Base-by-base conservation (phyloP, 257 asterid species). In the Solanum pennellii region DNA sequence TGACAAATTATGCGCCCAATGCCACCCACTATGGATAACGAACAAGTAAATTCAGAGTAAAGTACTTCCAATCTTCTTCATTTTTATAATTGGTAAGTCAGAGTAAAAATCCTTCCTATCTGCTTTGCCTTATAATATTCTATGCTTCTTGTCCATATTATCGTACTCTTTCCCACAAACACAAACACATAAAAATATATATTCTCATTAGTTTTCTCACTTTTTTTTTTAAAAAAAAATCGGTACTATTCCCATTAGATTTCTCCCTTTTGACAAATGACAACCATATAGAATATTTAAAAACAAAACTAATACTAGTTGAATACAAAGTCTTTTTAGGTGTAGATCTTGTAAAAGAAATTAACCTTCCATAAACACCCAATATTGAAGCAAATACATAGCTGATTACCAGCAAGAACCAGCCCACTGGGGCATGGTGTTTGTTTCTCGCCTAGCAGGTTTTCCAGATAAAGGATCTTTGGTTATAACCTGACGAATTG, bases 381-480 rank as follows among this genome's bases (percentile, higher is more conserved):
- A 49, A 31, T 80, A 18, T 47, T 29, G 20, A 47, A 49, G 69
- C 25, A 49, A 80, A 80, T 16, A 80, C 85, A 49, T 18, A 49
- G 85, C 13, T 47, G 86, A 88, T 84, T 89, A 97, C 99, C 99
- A 97, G 97, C 99, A 97, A 87, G 99, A 97, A 89, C 99, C 99
- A 90, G 99, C 99, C 99, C 99, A 97, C 59, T 97, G 99, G 3
- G 99, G 99, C 99, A 97, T 97, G 82, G 99, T 97, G 91, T 93
- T 97, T 21, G 99, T 95, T 89, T 97, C 99, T 44, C 99, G 97
- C 87, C 87, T 86, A 83, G 98, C 98, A 88, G 97, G 92, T 84
- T 90, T 92, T 66, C 96, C 96, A 42, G 98, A 92, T 76, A 82
- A 66, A 74, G 93, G 94, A 90, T 97, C 98, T 66, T 87, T 66